phyloP scores from a whole-genome alignment of 805 yeast genomes.

The Saccharomyces cerevisiae region DNA sequence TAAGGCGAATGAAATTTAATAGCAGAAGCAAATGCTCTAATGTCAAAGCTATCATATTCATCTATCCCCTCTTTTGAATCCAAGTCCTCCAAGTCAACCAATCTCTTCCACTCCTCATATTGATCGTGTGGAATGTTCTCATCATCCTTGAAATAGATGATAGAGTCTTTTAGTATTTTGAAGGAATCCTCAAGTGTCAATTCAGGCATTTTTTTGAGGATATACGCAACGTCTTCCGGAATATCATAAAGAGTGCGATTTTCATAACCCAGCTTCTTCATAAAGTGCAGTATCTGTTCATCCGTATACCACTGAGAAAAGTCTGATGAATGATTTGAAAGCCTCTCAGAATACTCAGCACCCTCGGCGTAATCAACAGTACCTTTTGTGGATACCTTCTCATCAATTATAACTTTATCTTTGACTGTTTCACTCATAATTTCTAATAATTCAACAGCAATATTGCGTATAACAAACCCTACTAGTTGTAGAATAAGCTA shows the following conservation, averaged over 20 bases:
- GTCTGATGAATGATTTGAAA: not conserved
- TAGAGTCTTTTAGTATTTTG: constrained; percentile 33
- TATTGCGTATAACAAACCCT: not conserved
- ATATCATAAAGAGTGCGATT: constrained; percentile 13
- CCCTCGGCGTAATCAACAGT: not conserved
- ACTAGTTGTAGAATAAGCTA: not conserved
- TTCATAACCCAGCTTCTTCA: constrained; percentile 7
- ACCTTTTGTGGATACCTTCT: not conserved
- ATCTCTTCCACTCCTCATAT: constrained; percentile 28
- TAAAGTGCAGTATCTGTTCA: not conserved
- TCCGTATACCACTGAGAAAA: not conserved
- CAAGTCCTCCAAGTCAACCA: constrained; percentile 17
- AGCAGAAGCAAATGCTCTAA: constrained; percentile 30
- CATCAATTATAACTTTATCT: not conserved
- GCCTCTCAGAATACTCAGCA: not conserved
- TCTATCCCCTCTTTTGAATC: constrained; percentile 14
- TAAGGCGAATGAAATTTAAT: constrained; percentile 47
- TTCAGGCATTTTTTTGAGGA: constrained; percentile 35
- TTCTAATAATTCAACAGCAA: not conserved
- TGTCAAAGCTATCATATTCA: constrained; percentile 18
- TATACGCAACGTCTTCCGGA: constrained; percentile 26
- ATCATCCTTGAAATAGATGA: constrained; percentile 39
- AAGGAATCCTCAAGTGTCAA: constrained; percentile 34
- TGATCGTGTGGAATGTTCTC: constrained; percentile 38
- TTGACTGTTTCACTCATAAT: not conserved